Evolutionary conservation across 768 basidiomycete species (phyloP), one percentile per base, ranked within the genome.

Genomic region (Mrakia hoshinonis): DNA sequence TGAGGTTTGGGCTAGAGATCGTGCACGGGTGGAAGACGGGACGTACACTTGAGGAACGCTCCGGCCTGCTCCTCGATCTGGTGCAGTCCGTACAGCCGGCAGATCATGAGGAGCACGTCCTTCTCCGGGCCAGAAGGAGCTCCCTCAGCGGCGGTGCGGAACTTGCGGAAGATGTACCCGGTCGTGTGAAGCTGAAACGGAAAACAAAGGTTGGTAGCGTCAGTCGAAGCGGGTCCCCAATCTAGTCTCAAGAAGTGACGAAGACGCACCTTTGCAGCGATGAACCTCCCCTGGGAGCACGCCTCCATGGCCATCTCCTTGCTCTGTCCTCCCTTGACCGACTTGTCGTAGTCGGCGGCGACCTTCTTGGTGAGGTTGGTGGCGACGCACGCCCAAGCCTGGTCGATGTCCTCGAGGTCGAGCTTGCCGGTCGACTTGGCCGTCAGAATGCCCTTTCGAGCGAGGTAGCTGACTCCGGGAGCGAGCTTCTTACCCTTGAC

Each of bases 281-380:
- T 76, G 74, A 81, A 82, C 12, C 81, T 52, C 31, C 78, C 78
- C 73, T 81, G 80, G 24, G 79, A 80, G 72, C 80, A 81, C 58
- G 66, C 73, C 76, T 82, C 82, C 75, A 81, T 79, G n/a, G 82
- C 81, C 65, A 80, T 76, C 52, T 81, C 82, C 73, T 80, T 80
- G 29, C 65, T 76, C 72, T 77, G 75, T 10, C 81, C 81, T 4
- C 73, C 74, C 74, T 79, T 79, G 66, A 80, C 70, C 46, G 75
- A 73, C 13, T 52, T 55, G 18, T 77, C 76, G 72, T 79, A 82
- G 63, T 79, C 79, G 26, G 77, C 78, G 2, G 79, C 76, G 15
- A 80, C 81, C 76, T 81, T 80, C 74, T 80, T 79, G 76, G 81
- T 78, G 0, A 79, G 77, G 67, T 81, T 81, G 31, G 79, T 80